These are phyloP conservation scores for Brettanomyces anomalus DNA, from an alignment of 805 yeast genomes.

Conservation along the genomic window DNA sequence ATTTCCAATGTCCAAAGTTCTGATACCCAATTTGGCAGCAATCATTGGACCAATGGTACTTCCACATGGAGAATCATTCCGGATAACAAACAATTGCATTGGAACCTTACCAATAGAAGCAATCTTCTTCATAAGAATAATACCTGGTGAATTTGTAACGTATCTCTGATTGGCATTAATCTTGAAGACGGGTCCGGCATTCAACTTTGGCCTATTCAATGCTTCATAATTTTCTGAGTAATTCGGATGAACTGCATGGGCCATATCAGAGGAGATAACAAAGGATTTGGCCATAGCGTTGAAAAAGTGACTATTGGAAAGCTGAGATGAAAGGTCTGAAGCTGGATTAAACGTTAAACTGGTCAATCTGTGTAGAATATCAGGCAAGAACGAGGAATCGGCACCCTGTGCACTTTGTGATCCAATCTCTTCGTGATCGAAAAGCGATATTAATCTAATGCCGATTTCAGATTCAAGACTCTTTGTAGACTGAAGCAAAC, in stretches of 20 bases:
- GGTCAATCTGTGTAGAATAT: constrained; percentile 62
- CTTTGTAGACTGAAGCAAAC: constrained; percentile 40
- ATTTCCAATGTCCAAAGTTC: constrained; percentile 84
- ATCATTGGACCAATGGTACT: constrained; percentile 94
- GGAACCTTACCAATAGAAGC: constrained; percentile 70
- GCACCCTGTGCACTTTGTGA: constrained; percentile 96
- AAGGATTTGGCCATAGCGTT: constrained; percentile 71
- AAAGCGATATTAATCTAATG: constrained; percentile 68
- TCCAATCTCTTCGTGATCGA: constrained; percentile 96
- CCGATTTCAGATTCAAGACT: constrained; percentile 39
- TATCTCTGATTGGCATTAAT: constrained; percentile 93
- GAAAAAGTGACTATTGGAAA: constrained; percentile 31
- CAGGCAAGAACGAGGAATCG: constrained; percentile 81
- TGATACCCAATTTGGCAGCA: constrained; percentile 76
- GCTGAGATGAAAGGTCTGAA: constrained; percentile 24
- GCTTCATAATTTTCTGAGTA: constrained; percentile 69
- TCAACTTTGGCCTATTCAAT: constrained; percentile 70
- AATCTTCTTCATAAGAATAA: constrained; percentile 62
- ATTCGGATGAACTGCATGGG: constrained; percentile 96
- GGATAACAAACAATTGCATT: constrained; percentile 83
- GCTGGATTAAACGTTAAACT: constrained; percentile 31
- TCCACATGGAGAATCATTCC: constrained; percentile 92
- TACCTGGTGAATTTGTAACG: constrained; percentile 88
- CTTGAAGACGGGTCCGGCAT: constrained; percentile 88
- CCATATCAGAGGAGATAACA: constrained; percentile 88